These are phyloP conservation scores for Tricladium varicosporioides DNA, from an alignment of 2,329 filamentous ascomycete genomes.

Conservation along the genomic window DNA sequence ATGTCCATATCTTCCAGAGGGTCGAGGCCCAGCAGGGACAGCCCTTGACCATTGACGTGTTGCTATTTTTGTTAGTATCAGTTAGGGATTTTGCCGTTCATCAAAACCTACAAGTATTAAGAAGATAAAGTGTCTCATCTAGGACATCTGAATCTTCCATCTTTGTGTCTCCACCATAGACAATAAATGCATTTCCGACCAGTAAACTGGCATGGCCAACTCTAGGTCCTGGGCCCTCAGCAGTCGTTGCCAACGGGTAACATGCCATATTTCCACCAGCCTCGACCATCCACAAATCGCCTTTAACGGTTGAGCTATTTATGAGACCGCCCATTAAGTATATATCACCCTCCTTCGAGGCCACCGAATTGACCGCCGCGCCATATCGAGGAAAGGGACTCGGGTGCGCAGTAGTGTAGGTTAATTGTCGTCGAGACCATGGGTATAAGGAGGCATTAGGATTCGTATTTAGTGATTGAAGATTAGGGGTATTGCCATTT, in stretches of 20 bases:
- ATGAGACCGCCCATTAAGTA: constrained; percentile 98
- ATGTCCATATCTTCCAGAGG: constrained; percentile 90
- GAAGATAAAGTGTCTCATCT: constrained; percentile 91
- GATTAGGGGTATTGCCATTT: constrained; percentile 43
- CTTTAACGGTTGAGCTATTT: constrained; percentile 92
- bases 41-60: constrained; percentile 98
- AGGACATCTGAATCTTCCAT: constrained; percentile 87
- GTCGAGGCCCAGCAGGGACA: constrained; percentile 79
- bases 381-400: constrained; percentile 96
- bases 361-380: constrained; percentile 86
- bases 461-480: constrained; percentile 40
- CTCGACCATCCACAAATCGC: constrained; percentile 97
- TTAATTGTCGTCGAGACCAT: constrained; percentile 88
- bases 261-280: constrained; percentile 84
- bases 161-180: constrained; percentile 98
- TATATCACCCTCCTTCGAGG: constrained; percentile 94
- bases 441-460: constrained; percentile 84
- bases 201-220: constrained; percentile 92
- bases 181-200: constrained; percentile 97
- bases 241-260: constrained; percentile 86
- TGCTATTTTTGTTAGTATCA: constrained; percentile 51
- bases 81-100: neutral
- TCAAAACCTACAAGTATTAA: constrained; percentile 84
- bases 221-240: constrained; percentile 90
- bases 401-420: constrained; percentile 76